A percentile compares a stretch with the other conserved stretches of the same genome.
Evolutionary conservation across 345 rosid species (phyloP).

Genomic region (Triadica sebifera): DNA sequence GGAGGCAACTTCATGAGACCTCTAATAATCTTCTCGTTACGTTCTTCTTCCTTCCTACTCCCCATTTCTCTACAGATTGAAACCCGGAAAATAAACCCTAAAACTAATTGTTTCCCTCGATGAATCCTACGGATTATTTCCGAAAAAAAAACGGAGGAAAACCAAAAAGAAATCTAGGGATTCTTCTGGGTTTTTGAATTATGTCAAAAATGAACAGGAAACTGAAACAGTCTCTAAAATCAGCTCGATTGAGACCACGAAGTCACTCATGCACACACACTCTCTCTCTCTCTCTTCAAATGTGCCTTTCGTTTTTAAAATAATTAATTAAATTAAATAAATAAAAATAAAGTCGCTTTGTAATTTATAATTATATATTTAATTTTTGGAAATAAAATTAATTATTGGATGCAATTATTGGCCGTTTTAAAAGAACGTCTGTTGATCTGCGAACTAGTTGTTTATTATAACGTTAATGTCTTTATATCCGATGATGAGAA

Average conservation of each 20-base stretch:
- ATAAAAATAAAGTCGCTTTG: neutral
- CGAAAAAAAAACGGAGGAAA: neutral
- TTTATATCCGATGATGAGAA: neutral
- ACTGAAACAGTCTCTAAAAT: neutral
- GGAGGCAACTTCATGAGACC: slow-evolving; percentile 99
- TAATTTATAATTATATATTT: neutral
- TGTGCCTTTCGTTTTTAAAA: neutral
- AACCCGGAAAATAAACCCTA: slow-evolving; percentile 1
- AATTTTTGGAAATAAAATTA: neutral
- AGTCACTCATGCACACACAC: neutral
- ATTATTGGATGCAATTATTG: slow-evolving; percentile 4
- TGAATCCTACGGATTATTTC: neutral
- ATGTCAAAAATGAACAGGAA: slow-evolving; percentile 2
- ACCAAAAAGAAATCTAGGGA: neutral
- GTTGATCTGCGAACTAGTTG: neutral
- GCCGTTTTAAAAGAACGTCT: neutral
- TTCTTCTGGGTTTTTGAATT: neutral
- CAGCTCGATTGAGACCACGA: slow-evolving; percentile 14
- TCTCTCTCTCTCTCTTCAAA: neutral
- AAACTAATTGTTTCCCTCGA: neutral
- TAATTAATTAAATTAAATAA: neutral
- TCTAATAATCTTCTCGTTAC: slow-evolving; percentile 89
- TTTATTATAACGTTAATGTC: neutral
- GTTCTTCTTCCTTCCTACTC: slow-evolving; percentile 86
- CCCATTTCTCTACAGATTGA: slow-evolving; percentile 51